Conservation (phyloP, 257 asterid species). For the Scutellaria baicalensis region DNA sequence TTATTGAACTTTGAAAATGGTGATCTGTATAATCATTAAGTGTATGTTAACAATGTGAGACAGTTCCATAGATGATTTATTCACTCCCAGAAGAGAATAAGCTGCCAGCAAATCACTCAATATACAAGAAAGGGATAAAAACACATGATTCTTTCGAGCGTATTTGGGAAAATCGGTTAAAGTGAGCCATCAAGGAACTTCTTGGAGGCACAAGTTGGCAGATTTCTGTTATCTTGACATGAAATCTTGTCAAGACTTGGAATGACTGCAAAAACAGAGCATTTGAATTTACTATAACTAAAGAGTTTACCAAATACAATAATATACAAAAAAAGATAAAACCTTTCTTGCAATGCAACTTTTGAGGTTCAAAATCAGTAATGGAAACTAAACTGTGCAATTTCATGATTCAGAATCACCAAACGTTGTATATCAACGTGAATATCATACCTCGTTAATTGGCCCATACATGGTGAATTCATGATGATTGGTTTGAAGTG, state of each 20-base stretch:
- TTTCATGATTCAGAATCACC: neutral
- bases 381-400: neutral
- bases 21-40: too few relatives aligned
- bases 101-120: too few relatives aligned
- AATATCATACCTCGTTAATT: conserved; percentile 10
- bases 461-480: neutral
- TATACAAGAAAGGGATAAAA: neutral
- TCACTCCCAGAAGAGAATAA: too few relatives aligned
- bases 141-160: neutral
- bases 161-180: neutral
- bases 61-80: too few relatives aligned
- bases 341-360: neutral
- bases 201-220: too few relatives aligned
- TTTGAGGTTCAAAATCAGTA: neutral
- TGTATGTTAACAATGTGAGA: too few relatives aligned
- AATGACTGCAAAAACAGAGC: conserved; percentile 1
- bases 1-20: too few relatives aligned
- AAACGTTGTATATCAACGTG: neutral
- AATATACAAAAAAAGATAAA: neutral
- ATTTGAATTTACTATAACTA: neutral
- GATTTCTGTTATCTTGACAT: neutral
- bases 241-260: neutral
- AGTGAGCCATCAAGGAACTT: too few relatives aligned
- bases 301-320: neutral
- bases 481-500: neutral